Conservation (phyloP, 495 filamentous ascomycete species). For the Opeltia flavorubescens region DNA sequence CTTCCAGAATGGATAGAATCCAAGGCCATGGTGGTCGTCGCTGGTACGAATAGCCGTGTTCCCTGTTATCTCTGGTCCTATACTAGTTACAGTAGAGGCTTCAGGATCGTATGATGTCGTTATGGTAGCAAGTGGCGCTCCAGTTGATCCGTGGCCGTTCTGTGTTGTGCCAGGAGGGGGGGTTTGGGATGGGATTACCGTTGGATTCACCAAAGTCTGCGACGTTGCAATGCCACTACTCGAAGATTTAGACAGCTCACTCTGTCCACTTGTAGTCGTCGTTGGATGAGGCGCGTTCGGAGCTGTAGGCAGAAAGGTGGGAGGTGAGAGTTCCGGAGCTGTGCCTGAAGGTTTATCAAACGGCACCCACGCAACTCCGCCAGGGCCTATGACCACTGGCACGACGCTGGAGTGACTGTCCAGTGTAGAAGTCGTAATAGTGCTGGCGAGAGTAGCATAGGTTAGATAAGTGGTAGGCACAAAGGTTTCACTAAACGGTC, state of each 20-base stretch:
- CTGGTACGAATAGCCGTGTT: not conserved
- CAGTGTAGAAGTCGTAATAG: not conserved
- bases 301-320: not conserved
- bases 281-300: not conserved
- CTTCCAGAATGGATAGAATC: not conserved
- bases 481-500: slow-evolving; percentile 3
- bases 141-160: not conserved
- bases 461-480: not conserved
- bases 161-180: not conserved
- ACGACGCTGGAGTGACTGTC: not conserved
- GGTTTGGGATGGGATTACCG: not conserved
- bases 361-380: slow-evolving; percentile 2
- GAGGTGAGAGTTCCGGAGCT: not conserved
- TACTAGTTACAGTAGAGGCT: not conserved
- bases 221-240: not conserved
- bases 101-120: not conserved
- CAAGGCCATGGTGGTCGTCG: not conserved
- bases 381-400: slow-evolving; percentile 1
- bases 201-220: not conserved
- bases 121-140: not conserved
- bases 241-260: not conserved
- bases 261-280: not conserved
- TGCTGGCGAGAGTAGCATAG: not conserved
- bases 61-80: not conserved
- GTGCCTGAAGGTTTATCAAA: not conserved